phyloP scores from a whole-genome alignment of 2,329 filamentous ascomycete genomes.

The Penicillium italicum region DNA sequence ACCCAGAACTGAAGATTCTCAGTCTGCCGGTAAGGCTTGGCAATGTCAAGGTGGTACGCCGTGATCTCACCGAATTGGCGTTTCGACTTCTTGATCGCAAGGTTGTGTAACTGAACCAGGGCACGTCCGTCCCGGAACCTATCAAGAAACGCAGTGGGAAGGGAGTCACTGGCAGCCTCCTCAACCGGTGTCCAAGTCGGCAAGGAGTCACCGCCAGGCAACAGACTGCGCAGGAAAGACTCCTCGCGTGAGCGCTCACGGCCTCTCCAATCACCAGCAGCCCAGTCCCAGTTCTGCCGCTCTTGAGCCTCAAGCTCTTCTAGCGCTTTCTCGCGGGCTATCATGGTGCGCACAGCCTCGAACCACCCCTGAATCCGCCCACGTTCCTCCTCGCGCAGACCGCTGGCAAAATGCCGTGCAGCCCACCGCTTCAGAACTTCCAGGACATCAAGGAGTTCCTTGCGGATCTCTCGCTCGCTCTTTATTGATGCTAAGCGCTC shows the following conservation, averaged over 20 bases:
- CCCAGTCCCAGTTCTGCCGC: slow-evolving; percentile 75
- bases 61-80: slow-evolving; percentile 87
- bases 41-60: slow-evolving; percentile 83
- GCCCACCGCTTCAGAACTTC: slow-evolving; percentile 92
- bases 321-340: slow-evolving; percentile 71
- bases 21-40: slow-evolving; percentile 87
- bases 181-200: slow-evolving; percentile 66
- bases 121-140: slow-evolving; percentile 73
- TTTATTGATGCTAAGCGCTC: slow-evolving; percentile 82
- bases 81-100: slow-evolving; percentile 76
- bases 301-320: slow-evolving; percentile 71
- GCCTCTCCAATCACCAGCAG: slow-evolving; percentile 71
- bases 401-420: slow-evolving; percentile 77
- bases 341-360: slow-evolving; percentile 68
- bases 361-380: slow-evolving; percentile 77
- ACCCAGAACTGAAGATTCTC: slow-evolving; percentile 95
- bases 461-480: slow-evolving; percentile 77
- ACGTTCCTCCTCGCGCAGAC: slow-evolving; percentile 74
- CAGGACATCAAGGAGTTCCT: slow-evolving; percentile 79
- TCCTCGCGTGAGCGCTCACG: slow-evolving; percentile 74
- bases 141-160: slow-evolving; percentile 65
- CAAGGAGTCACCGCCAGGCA: slow-evolving; percentile 53
- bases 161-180: slow-evolving; percentile 22
- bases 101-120: slow-evolving; percentile 85
- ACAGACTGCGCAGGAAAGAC: slow-evolving; percentile 75